Evolutionary conservation across 129 eudicot genomes (phyloP), one percentile per base, ranked within the genome.

Genomic region (Artemisia argyi): DNA sequence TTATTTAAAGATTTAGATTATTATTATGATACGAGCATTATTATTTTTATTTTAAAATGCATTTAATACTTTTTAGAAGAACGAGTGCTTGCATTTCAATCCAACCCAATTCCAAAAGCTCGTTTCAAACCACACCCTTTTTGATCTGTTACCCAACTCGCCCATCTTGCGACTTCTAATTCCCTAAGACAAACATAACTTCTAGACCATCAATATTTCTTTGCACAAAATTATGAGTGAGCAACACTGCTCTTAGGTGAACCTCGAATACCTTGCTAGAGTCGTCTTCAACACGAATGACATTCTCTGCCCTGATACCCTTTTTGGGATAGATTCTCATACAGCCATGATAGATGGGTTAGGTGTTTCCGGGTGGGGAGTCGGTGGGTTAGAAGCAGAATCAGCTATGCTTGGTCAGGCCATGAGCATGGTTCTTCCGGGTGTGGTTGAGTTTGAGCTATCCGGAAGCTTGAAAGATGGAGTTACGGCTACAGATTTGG

Each of bases 341-440:
- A 93, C 98, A n/a, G 90, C 98, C 18, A 93, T 90, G 98, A 93
- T 93, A 76, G 98, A 93, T 68, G 98, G 98, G 71, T 76, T 93
- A 50, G 98, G 98, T 20, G 98, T 93, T 85, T 93, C 98, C 74
- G 97, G 98, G 50, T 93, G 98, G 98, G 98, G 98, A 76, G 98
- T 93, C 75, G 98, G 98, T 51, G 98, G 98, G 53, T 89, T 93
- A 66, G 98, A 93, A 84, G 98, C 98, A 62, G 98, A 93, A 81
- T 97, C 98, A 1, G 68, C 96, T 51, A 93, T 93, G 98, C 97
- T 93, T 84, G 98, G 98, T 48, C 98, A 93, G 96, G 98, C 85
- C 74, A 84, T 89, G 87, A 84, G 87, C 80, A 80, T 86, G 91
- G 89, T 84, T 72, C 75, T 82, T 67, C 88, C 96, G 69, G 89